Conservation (phyloP, 768 basidiomycete species). For the Cystobasidium ongulense region DNA sequence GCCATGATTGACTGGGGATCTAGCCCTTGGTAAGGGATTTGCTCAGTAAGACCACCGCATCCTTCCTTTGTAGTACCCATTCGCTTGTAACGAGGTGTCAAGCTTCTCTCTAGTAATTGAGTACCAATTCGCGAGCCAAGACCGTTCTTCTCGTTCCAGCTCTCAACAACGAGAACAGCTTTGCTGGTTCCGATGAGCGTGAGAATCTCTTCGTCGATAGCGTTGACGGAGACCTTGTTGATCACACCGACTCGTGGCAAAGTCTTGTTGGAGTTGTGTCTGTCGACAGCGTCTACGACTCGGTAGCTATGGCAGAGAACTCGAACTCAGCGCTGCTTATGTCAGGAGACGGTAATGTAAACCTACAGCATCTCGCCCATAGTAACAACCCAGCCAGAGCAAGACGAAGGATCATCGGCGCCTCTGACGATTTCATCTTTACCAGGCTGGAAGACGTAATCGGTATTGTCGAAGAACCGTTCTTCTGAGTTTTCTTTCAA, state of each 20-base stretch:
- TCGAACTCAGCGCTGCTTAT: not conserved
- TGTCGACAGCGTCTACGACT: slow-evolving; percentile 70
- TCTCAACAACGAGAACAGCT: slow-evolving; percentile 78
- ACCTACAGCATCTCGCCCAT: slow-evolving; percentile 51
- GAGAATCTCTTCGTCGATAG: slow-evolving; percentile 71
- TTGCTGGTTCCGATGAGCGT: slow-evolving; percentile 63
- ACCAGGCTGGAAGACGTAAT: slow-evolving; percentile 70
- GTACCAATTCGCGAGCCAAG: slow-evolving; percentile 51
- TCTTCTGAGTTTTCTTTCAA: slow-evolving; percentile 64
- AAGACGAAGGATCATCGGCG: slow-evolving; percentile 54
- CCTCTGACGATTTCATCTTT: slow-evolving; percentile 66
- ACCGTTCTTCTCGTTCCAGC: slow-evolving; percentile 80
- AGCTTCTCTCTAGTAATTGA: slow-evolving; percentile 71
- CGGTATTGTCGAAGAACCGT: slow-evolving; percentile 55
- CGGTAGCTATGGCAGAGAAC: slow-evolving; percentile 53
- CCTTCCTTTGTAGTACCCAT: slow-evolving; percentile 50
- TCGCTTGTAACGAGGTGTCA: slow-evolving; percentile 72
- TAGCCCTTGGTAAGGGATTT: slow-evolving; percentile 65
- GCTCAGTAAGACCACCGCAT: slow-evolving; percentile 69
- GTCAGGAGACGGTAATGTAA: not conserved
- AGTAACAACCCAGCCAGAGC: slow-evolving; percentile 69
- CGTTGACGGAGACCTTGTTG: slow-evolving; percentile 74
- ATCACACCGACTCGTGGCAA: slow-evolving; percentile 75
- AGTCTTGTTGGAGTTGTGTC: slow-evolving; percentile 54
- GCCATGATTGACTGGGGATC: slow-evolving; percentile 53